phyloP scores from a whole-genome alignment of 129 eudicot genomes.

The Flaveria trinervia region DNA sequence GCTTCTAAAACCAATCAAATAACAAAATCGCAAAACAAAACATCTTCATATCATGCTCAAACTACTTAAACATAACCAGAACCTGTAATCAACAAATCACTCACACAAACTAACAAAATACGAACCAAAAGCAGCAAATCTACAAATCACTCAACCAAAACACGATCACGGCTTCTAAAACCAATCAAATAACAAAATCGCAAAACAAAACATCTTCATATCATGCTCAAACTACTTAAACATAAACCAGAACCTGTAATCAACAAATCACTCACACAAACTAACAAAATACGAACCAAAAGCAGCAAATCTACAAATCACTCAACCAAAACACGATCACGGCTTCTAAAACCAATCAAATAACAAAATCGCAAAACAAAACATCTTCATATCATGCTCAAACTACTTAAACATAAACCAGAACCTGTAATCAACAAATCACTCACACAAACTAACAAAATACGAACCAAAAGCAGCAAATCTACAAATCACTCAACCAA shows the following conservation, averaged over 20 bases:
- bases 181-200: not conserved
- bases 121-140: not conserved
- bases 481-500: not conserved
- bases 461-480: not conserved
- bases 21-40: conserved; percentile 1
- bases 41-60: not conserved
- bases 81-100: conserved; percentile 10
- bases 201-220: not conserved
- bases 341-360: conserved; percentile 11
- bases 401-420: not conserved
- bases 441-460: not conserved
- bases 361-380: conserved; percentile 4
- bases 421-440: not conserved
- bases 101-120: not conserved
- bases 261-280: not conserved
- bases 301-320: not conserved
- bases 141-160: not conserved
- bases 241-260: conserved; percentile 4
- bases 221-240: not conserved
- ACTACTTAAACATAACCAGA: not conserved
- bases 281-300: not conserved
- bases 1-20: conserved; percentile 4
- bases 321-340: conserved; percentile 8
- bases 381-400: not conserved
- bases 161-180: conserved; percentile 21